Percentiles rank a stretch among this genome's conserved stretches.
phyloP scores from a whole-genome alignment of 2,329 filamentous ascomycete genomes.

The Pyrenophora tritici-repentis region DNA sequence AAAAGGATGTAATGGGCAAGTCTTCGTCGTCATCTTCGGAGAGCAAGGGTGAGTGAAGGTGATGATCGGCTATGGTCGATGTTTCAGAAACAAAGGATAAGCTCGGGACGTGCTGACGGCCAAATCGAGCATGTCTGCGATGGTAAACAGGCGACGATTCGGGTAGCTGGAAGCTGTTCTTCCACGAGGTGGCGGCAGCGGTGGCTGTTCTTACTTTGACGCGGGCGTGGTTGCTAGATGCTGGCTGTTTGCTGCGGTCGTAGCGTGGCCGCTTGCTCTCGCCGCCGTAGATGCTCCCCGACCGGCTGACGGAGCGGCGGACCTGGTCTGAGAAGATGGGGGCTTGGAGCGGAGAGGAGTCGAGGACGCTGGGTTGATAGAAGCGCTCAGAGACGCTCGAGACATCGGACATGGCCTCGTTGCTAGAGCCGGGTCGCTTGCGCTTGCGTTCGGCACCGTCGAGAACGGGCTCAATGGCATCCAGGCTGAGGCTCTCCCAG shows the following conservation, averaged over 20 bases:
- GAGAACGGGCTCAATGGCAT: constrained; percentile 81
- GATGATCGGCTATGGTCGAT: constrained; percentile 66
- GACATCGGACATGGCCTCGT: constrained; percentile 82
- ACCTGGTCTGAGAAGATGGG: constrained; percentile 85
- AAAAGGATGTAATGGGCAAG: constrained; percentile 76
- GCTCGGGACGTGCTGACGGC: constrained; percentile 70
- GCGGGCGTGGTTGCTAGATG: constrained; percentile 66
- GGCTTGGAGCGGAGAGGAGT: constrained; percentile 83
- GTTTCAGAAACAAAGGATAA: constrained; percentile 79
- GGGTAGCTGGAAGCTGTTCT: constrained; percentile 73
- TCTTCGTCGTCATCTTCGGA: constrained; percentile 84
- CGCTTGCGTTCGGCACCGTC: constrained; percentile 74
- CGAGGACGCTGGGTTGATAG: constrained; percentile 69
- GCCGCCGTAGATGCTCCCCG: constrained; percentile 59
- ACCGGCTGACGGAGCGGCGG: constrained; percentile 59
- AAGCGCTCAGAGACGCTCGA: constrained; percentile 80
- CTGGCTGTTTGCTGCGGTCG: constrained; percentile 41
- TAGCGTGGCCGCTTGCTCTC: constrained; percentile 46
- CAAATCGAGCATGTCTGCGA: constrained; percentile 73
- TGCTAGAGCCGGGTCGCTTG: constrained; percentile 67
- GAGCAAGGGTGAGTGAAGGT: constrained; percentile 60
- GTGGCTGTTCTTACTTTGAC: constrained; percentile 66
- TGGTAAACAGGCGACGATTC: constrained; percentile 87
- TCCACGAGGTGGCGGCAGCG: constrained; percentile 69
- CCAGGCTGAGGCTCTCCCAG: constrained; percentile 87